Conservation (phyloP, 768 basidiomycete species). For the Kwoniella dejecticola region DNA sequence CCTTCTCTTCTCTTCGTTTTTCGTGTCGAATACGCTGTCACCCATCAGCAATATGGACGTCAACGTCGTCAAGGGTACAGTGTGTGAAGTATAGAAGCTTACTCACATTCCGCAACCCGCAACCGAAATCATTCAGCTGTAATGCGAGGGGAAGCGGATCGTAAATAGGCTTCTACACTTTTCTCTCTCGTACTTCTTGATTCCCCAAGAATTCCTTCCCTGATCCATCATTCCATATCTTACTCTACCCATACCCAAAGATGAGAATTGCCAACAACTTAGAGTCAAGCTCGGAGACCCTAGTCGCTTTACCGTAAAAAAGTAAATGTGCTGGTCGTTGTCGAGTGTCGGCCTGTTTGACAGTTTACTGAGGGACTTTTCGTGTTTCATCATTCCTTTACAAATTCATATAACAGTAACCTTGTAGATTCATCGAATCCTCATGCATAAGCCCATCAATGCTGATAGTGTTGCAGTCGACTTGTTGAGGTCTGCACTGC, state of each 20-base stretch:
- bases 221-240: not conserved
- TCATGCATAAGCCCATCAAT: no score
- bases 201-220: not conserved
- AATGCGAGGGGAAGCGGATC: no score
- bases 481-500: no score
- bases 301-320: conserved; percentile 22
- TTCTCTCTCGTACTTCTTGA: conserved; percentile 7
- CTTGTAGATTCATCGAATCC: not conserved
- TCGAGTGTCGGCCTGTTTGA: conserved; percentile 32
- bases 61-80: not conserved
- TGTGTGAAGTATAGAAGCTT: not conserved
- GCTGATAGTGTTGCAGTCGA: not conserved
- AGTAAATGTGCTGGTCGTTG: conserved; percentile 27
- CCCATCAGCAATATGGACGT: no score
- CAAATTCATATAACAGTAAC: not conserved
- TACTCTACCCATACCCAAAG: conserved; percentile 8
- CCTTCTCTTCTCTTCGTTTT: not conserved
- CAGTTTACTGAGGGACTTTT: conserved; percentile 29
- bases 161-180: conserved; percentile 7
- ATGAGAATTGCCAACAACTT: conserved; percentile 34
- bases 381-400: no score
- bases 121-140: no score
- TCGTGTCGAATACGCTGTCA: no score
- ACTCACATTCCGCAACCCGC: no score
- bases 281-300: conserved; percentile 35